phyloP scores from a whole-genome alignment of 2,329 filamentous ascomycete genomes.

The Fusarium duplospermum region DNA sequence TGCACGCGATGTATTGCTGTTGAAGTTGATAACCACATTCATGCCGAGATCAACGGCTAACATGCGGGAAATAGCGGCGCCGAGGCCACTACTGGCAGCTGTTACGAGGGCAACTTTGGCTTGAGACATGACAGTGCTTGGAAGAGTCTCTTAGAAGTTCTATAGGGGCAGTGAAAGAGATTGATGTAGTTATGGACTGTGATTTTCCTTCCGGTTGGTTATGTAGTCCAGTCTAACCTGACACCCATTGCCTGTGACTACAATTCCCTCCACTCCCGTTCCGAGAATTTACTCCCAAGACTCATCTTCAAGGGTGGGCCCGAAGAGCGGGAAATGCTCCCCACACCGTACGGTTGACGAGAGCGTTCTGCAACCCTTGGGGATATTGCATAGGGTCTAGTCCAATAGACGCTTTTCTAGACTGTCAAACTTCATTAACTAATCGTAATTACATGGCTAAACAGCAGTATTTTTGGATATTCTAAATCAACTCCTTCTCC shows the following conservation, averaged over 20 bases:
- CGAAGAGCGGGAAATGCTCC: neutral
- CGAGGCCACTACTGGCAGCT: neutral
- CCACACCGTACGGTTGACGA: neutral
- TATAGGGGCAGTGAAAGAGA: neutral
- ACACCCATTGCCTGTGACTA: neutral
- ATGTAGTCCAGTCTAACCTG: neutral
- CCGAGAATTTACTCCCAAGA: neutral
- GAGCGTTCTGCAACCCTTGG: neutral
- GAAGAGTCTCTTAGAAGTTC: neutral
- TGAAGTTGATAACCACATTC: slow-evolving; percentile 3
- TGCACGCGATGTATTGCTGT: neutral
- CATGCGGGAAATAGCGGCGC: neutral
- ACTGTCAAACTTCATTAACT: no score
- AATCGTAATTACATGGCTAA: no score
- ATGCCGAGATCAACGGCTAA: neutral
- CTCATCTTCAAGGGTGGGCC: neutral
- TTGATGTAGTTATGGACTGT: neutral
- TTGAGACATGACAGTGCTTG: neutral
- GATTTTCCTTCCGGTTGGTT: neutral
- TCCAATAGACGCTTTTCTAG: no score
- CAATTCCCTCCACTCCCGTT: neutral
- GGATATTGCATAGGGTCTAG: neutral
- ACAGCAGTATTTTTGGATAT: no score
- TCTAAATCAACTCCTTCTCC: no score
- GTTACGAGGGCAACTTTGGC: neutral